Evolutionary conservation across 2,329 filamentous ascomycete species (phyloP).

Genomic region (Helicocarpus griseus): DNA sequence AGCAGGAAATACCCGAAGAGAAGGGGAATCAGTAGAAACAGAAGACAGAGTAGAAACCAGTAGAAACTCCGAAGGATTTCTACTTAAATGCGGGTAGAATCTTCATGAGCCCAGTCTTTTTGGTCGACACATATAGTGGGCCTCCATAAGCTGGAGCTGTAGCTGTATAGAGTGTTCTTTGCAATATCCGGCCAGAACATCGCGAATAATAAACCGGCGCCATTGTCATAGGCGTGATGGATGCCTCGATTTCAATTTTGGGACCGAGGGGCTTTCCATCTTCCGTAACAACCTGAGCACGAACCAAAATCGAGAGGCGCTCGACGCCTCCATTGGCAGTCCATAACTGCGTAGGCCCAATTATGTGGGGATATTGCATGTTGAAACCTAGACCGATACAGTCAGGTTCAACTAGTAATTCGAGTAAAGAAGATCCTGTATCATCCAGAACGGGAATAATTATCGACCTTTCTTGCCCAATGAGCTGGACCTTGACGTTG

Average conservation of each 20-base stretch:
- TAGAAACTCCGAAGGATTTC: background rate
- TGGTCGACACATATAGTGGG: background rate
- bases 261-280: background rate
- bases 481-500: background rate
- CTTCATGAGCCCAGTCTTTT: background rate
- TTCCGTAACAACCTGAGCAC: background rate
- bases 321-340: too few species aligned
- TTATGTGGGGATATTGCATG: too few species aligned
- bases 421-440: too few species aligned
- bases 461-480: background rate
- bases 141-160: background rate
- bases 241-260: background rate
- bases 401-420: too few species aligned
- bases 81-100: background rate
- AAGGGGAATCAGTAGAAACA: too few species aligned
- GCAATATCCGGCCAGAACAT: background rate
- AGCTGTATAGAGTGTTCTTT: too few species aligned
- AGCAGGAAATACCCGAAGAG: too few species aligned
- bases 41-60: too few species aligned
- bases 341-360: too few species aligned
- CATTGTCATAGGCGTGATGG: background rate
- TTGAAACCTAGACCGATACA: too few species aligned
- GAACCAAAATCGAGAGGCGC: too few species aligned
- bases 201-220: background rate
- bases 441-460: too few species aligned